Evolutionary conservation across 2,329 filamentous ascomycete genomes (phyloP), one percentile per base, ranked within the genome.

Genomic region (Talaromyces sp.): DNA sequence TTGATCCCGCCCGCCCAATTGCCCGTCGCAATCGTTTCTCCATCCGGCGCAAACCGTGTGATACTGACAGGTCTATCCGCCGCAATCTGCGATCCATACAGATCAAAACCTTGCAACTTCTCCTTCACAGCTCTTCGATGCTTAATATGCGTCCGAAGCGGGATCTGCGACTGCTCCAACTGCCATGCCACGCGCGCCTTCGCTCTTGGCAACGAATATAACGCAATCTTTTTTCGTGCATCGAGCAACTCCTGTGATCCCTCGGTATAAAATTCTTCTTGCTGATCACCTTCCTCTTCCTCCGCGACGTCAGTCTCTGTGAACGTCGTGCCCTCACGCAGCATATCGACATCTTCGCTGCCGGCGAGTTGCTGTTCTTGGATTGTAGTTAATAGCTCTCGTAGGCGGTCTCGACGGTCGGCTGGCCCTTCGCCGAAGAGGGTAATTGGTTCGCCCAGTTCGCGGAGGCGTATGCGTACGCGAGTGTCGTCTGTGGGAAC

Each of bases 251-350:
- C 88, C 3, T 86, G 83, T 1, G 88, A 87, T 3, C 95, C 95
- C 71, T 90, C 86, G 0, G 94, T 97, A 76, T 97, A 99, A 77
- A 97, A 99, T 71, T 99, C 95, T 73, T 98, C 93, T 69, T 96
- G 91, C 70, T 89, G 87, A 62, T 93, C 91, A 2, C 84, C 89
- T 58, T 86, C 88, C 71, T 99, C 95, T 2, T 84, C 89, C 56
- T 86, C 87, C 19, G 88, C 87, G 1, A 87, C 86, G 0, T 81
- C 84, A 19, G 77, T 79, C 8, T 73, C 73, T 17, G 78, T 77
- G 15, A 72, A 75, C n/a, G 80, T 77, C 9, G 27, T 31, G 27
- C 76, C 85, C 72, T 84, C 84, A 47, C 77, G 75, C 80, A 88
- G 89, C 52, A 31, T 31, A 31, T 81, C 79, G 22, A 82, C 73